A percentile compares a stretch with the other conserved stretches of the same genome.
Evolutionary conservation across 352 stramenopile species (phyloP).

Genomic region (Aphanomyces astaci): DNA sequence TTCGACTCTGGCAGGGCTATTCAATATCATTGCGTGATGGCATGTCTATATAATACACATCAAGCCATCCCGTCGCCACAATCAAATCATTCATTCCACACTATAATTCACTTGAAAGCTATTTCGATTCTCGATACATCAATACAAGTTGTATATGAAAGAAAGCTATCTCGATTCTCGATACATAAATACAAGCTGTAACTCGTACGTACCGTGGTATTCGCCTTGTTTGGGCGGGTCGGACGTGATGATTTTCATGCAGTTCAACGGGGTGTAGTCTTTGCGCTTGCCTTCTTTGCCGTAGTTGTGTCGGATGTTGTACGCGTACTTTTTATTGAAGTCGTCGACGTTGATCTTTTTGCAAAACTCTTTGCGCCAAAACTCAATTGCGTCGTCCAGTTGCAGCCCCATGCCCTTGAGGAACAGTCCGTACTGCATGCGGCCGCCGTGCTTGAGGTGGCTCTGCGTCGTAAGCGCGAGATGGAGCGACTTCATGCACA

Average conservation of each 20-base stretch:
- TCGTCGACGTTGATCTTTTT: conserved; percentile 94
- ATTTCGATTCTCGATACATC: too few relatives aligned
- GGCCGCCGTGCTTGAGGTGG: conserved; percentile 95
- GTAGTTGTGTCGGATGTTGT: conserved; percentile 99
- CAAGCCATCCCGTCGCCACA: too few relatives aligned
- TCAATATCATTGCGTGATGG: too few relatives aligned
- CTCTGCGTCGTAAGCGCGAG: conserved; percentile 89
- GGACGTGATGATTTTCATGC: conserved; percentile 97
- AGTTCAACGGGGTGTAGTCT: conserved; percentile 95
- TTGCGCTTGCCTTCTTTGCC: conserved; percentile 98
- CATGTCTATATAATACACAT: too few relatives aligned
- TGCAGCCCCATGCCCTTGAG: conserved; percentile 96
- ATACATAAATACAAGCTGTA: too few relatives aligned
- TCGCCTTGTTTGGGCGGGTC: conserved; percentile 88
- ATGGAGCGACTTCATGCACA: conserved; percentile 97
- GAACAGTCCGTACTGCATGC: conserved; percentile 98
- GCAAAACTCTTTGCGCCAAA: conserved; percentile 92
- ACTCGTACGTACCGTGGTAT: conserved; percentile 90
- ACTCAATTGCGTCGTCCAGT: conserved; percentile 94
- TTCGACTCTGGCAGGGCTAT: too few relatives aligned
- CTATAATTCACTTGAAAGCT: too few relatives aligned
- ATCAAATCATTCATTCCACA: too few relatives aligned
- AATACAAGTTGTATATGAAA: too few relatives aligned
- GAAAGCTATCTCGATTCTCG: too few relatives aligned
- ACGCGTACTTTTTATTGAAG: conserved; percentile 98